phyloP scores from a whole-genome alignment of 306 rosid genomes.

The Elaeagnus macrophylla region DNA sequence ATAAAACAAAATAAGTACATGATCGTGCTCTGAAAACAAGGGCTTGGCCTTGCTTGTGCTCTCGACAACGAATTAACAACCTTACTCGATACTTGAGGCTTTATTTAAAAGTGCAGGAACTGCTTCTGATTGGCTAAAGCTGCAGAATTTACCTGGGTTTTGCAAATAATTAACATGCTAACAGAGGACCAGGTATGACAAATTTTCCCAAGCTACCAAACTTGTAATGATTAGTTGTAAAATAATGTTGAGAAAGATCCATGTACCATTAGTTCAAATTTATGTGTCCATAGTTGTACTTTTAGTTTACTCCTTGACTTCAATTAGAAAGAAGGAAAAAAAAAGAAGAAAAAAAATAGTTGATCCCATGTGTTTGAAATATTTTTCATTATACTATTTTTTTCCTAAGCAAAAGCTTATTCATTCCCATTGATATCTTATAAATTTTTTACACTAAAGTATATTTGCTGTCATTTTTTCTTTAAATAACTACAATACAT shows the following conservation, averaged over 20 bases:
- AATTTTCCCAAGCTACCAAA: slow-evolving; percentile 19
- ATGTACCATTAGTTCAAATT: slow-evolving; percentile 28
- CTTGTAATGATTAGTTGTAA: slow-evolving; percentile 23
- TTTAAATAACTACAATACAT: too few relatives aligned
- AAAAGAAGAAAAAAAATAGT: too few relatives aligned
- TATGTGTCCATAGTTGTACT: neutral
- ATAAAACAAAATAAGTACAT: slow-evolving; percentile 23
- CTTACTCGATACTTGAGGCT: slow-evolving; percentile 11
- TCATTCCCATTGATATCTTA: too few relatives aligned
- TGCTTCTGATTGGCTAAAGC: slow-evolving; percentile 13
- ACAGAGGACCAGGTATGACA: slow-evolving; percentile 26
- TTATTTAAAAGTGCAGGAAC: slow-evolving; percentile 16
- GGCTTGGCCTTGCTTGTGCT: slow-evolving; percentile 54
- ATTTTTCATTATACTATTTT: too few relatives aligned
- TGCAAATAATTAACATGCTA: slow-evolving; percentile 28
- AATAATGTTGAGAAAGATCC: slow-evolving; percentile 11
- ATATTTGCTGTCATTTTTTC: too few relatives aligned
- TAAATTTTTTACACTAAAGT: too few relatives aligned
- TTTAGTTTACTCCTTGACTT: too few relatives aligned
- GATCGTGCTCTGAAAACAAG: slow-evolving; percentile 19
- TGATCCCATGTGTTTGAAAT: too few relatives aligned
- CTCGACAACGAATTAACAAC: slow-evolving; percentile 32
- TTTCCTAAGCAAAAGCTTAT: too few relatives aligned
- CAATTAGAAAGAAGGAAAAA: too few relatives aligned
- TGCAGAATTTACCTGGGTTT: slow-evolving; percentile 30